A percentile compares a stretch with the other conserved stretches of the same genome.
Evolutionary conservation across 2,329 filamentous ascomycete species (phyloP).

Genomic region (Trichoderma endophyticum): DNA sequence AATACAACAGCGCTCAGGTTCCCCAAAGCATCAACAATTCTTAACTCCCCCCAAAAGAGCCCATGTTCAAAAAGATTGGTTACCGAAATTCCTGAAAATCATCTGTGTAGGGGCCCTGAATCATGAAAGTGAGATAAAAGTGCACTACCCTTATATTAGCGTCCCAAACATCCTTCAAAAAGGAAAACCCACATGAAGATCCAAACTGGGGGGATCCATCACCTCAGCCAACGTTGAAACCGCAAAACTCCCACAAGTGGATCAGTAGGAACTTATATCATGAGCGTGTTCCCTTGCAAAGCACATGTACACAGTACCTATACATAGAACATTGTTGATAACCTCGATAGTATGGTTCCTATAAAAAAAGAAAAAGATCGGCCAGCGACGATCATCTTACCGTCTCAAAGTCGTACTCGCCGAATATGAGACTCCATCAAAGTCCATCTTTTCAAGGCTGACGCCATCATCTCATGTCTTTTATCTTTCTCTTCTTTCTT

Average conservation of each 20-base stretch:
- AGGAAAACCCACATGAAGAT: constrained; percentile 7
- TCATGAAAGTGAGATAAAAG: neutral
- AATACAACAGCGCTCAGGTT: neutral
- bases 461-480: neutral
- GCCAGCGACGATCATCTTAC: neutral
- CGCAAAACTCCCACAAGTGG: neutral
- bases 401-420: neutral
- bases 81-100: neutral
- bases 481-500: neutral
- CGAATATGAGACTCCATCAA: neutral
- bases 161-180: neutral
- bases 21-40: neutral
- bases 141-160: neutral
- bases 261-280: neutral
- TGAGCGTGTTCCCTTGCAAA: neutral
- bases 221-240: neutral
- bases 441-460: neutral
- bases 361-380: neutral
- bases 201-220: neutral
- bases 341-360: neutral
- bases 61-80: neutral
- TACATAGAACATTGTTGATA: neutral
- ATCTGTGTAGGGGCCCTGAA: neutral
- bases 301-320: neutral
- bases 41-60: neutral